phyloP scores from a whole-genome alignment of 2,329 filamentous ascomycete species.

The Cercospora beticola region DNA sequence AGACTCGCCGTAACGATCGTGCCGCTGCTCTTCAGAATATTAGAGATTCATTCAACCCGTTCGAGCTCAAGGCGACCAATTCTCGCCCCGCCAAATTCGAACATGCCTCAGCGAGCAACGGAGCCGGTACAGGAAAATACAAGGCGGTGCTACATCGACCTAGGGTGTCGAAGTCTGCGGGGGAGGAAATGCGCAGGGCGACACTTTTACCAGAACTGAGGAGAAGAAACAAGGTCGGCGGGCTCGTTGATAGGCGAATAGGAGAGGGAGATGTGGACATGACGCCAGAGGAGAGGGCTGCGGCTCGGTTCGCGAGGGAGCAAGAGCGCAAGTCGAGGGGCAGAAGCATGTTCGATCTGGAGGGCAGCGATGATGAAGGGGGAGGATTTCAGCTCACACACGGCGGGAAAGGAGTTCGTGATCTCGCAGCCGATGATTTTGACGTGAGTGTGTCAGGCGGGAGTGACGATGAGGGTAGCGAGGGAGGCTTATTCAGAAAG shows the following conservation, averaged over 20 bases:
- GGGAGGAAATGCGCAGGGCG: conserved; percentile 81
- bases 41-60: conserved; percentile 95
- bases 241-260: conserved; percentile 88
- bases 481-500: conserved; percentile 41
- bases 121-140: conserved; percentile 49
- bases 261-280: conserved; percentile 94
- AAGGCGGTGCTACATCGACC: conserved; percentile 67
- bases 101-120: conserved; percentile 44
- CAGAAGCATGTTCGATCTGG: conserved; percentile 81
- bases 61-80: conserved; percentile 70
- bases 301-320: conserved; percentile 86
- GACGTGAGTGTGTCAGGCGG: conserved; percentile 42
- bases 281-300: conserved; percentile 88
- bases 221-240: conserved; percentile 83
- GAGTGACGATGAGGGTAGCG: conserved; percentile 34
- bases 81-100: conserved; percentile 80
- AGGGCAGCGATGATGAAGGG: conserved; percentile 70
- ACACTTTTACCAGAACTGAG: conserved; percentile 90
- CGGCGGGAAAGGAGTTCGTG: conserved; percentile 64
- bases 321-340: conserved; percentile 78
- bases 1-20: conserved; percentile 71
- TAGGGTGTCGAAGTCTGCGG: conserved; percentile 77
- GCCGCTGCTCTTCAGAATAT: conserved; percentile 79
- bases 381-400: conserved; percentile 66
- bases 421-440: conserved; percentile 77